phyloP scores from a whole-genome alignment of 1,284 basidiomycete species.

The Ganoderma resinaceum region DNA sequence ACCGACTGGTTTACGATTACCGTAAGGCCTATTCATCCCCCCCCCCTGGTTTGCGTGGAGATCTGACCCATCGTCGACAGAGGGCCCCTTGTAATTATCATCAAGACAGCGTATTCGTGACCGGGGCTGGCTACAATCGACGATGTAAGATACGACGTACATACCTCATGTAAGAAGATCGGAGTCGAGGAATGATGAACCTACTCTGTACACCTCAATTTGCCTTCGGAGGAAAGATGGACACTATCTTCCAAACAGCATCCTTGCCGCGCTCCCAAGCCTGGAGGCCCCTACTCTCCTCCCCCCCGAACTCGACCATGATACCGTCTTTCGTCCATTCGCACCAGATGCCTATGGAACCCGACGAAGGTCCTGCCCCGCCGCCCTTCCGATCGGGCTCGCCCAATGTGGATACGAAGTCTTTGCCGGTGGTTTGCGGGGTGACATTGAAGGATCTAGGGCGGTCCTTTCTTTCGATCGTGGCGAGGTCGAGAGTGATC shows the following conservation, averaged over 20 bases:
- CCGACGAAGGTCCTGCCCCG: conserved; percentile 78
- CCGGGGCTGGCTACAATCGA: neutral
- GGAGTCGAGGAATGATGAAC: conserved; percentile 1
- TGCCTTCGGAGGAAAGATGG: conserved; percentile 59
- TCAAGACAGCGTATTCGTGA: conserved; percentile 4
- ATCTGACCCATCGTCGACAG: conserved; percentile 14
- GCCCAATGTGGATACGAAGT: conserved; percentile 76
- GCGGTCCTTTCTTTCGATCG: conserved; percentile 47
- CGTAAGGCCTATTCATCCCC: conserved; percentile 39
- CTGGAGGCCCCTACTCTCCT: conserved; percentile 75
- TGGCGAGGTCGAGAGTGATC: conserved; percentile 50
- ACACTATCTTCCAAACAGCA: conserved; percentile 77
- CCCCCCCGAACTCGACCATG: conserved; percentile 85
- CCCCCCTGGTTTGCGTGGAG: neutral
- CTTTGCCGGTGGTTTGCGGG: conserved; percentile 69
- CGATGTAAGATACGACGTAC: conserved; percentile 26
- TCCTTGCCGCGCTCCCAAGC: conserved; percentile 88
- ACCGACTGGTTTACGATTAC: conserved; percentile 74
- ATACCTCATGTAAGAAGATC: conserved; percentile 19
- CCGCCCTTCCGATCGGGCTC: conserved; percentile 90
- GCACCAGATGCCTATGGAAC: conserved; percentile 91
- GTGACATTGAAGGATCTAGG: conserved; percentile 53
- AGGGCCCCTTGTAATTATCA: conserved; percentile 19
- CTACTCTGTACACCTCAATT: conserved; percentile 20
- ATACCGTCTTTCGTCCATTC: conserved; percentile 86